Evolutionary conservation across 176 grass and related monocot species (phyloP), one percentile per base, ranked within the genome.

Genomic region (Lolium multiflorum): DNA sequence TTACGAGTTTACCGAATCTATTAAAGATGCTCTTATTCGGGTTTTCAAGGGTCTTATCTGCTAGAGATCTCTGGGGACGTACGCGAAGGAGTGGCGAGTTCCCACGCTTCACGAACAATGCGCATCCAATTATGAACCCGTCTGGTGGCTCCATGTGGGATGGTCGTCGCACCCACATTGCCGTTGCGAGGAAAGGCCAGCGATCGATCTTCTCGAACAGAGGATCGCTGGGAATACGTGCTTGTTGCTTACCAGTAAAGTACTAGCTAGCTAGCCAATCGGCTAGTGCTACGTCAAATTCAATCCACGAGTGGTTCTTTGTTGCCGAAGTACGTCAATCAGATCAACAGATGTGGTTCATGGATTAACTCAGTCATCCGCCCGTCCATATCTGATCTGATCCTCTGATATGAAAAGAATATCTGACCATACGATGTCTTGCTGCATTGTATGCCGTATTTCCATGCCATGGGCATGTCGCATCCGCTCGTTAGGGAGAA

Each of bases 271-370:
- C 67, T 70, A 70, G 67, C 67, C 9, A 17, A 8, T 9, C 17
- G 3, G 20, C 31, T 57, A 6, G 4, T 16, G 13, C 18, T 57
- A 35, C 31, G 31, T 9, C 6, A 9, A 58, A 38, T 59, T 49
- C 51, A 59, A 58, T 66, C 82, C n/a, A 31, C 70, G n/a, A 49
- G 14, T 9, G 11, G 3, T 75, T 79, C 82, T 14, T 77, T 75
- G 68, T 48, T 89, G 41, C 47, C 35, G 9, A 47, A 47, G 46
- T 47, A 47, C n/a, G 11, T 72, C 31, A 50, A 47, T 72, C 50
- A 60, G 37, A 71, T 82, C 51, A 13, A 62, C 10, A 61, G 63
- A 52, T 22, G 62, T 5, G 52, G 8, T 71, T 78, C 71, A 31
- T 31, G 72, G 79, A 15, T 86, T 49, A 54, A 55, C 72, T 52